These are phyloP conservation scores for Hypoxylon intermedium DNA, from an alignment of 495 filamentous ascomycete species.

Conservation along the genomic window DNA sequence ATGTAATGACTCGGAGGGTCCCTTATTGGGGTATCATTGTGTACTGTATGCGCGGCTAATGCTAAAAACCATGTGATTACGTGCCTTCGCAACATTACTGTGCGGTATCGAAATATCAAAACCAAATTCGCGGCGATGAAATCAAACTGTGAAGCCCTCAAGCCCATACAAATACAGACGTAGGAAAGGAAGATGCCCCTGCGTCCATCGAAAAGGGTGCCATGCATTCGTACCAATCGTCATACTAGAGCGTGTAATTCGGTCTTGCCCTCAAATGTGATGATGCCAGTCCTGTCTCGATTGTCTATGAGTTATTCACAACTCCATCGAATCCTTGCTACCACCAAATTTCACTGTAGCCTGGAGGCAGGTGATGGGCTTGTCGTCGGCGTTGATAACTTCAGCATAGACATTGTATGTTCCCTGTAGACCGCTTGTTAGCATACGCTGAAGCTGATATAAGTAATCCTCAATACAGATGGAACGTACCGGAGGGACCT, in stretches of 20 bases:
- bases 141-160: conserved; percentile 28
- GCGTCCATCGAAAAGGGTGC: conserved; percentile 31
- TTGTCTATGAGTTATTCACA: conserved; percentile 13
- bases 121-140: conserved; percentile 19
- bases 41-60: conserved; percentile 31
- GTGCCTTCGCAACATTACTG: conserved; percentile 22
- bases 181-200: conserved; percentile 16
- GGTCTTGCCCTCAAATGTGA: conserved; percentile 6
- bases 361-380: conserved; percentile 81
- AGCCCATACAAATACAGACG: conserved; percentile 34
- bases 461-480: neutral
- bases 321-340: conserved; percentile 5
- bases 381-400: conserved; percentile 71
- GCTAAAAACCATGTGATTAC: conserved; percentile 32
- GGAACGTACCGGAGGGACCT: conserved; percentile 84
- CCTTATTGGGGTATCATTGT: conserved; percentile 31
- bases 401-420: conserved; percentile 88
- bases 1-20: conserved; percentile 24
- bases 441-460: neutral
- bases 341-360: conserved; percentile 67
- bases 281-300: conserved; percentile 5
- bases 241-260: conserved; percentile 15
- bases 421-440: conserved; percentile 63
- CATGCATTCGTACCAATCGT: conserved; percentile 30
- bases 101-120: conserved; percentile 31